Evolutionary conservation across 176 grass and related monocot species (phyloP), one percentile per base, ranked within the genome.

Genomic region (Guadua angustifolia): DNA sequence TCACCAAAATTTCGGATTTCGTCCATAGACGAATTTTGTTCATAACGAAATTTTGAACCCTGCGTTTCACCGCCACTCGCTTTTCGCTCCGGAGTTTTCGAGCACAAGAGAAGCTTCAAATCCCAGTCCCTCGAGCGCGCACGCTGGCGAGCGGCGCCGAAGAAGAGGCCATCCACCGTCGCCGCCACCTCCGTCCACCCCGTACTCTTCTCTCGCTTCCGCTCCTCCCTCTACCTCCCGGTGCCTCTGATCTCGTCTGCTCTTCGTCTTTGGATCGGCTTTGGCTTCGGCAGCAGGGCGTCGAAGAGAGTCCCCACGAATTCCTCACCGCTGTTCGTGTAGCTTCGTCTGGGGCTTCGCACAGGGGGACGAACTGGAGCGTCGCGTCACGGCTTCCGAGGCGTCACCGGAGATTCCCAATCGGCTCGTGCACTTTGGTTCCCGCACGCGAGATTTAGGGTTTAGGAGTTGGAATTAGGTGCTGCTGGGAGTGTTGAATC

Each of bases 131-230:
- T 10, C 3, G 19, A 43, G 57, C 67, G 32, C 47, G 51, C 4
- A 66, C 56, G 46, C 58, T 26, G 51, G 66, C 16, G 32, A 80
- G 67, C 35, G 9, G 69, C 18, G 18, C 78, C 22, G 50, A 66
- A 87, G 81, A 74, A 61, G 87, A 89, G 73, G 16, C 47, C 8
- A 42, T 14, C 61, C 22, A 38, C 72, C 62, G 35, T 58, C 80
- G 64, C 42, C 18, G 9, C 69, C n/a, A 51, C 76, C 38, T 44
- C 49, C 21, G 38, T 39, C 64, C 21, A 9, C 36, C 6, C 32
- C 12, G 3, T 32, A 24, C 42, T 57, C 46, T 40, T 12, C 66
- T 76, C 17, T 22, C 59, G 64, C 52, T 60, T 25, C 39, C 40
- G 13, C 57, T 50, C 45, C 9, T 73, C 43, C 47, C 36, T 47